phyloP scores from a whole-genome alignment of 1,284 basidiomycete genomes.

The Moniliophthora roreri region DNA sequence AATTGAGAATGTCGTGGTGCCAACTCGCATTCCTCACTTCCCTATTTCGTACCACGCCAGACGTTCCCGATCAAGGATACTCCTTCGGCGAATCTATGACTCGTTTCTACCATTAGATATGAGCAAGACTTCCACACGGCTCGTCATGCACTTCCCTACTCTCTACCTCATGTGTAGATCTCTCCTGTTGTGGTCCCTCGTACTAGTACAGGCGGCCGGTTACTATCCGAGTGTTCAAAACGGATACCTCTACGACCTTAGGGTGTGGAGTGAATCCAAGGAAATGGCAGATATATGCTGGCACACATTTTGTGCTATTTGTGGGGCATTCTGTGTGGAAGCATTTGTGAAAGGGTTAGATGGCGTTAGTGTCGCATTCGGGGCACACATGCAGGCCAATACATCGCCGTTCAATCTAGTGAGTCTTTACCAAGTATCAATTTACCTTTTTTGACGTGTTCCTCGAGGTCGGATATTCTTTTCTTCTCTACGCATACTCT shows the following conservation, averaged over 20 bases:
- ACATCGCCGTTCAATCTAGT: slow-evolving; percentile 69
- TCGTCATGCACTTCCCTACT: slow-evolving; percentile 60
- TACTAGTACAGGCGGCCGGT: slow-evolving; percentile 56
- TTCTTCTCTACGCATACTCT: slow-evolving; percentile 70
- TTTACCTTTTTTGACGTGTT: slow-evolving; percentile 1
- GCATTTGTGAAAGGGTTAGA: slow-evolving; percentile 67
- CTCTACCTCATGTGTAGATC: slow-evolving; percentile 57
- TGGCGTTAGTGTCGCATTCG: slow-evolving; percentile 44
- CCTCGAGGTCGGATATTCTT: slow-evolving; percentile 68
- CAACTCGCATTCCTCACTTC: slow-evolving; percentile 42
- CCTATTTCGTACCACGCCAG: slow-evolving; percentile 13
- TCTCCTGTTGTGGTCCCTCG: slow-evolving; percentile 53
- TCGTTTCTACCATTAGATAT: slow-evolving; percentile 62
- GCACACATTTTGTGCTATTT: slow-evolving; percentile 68
- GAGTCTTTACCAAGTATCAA: slow-evolving; percentile 21
- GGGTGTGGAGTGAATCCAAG: slow-evolving; percentile 44
- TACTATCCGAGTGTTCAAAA: slow-evolving; percentile 33
- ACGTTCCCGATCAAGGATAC: slow-evolving; percentile 25
- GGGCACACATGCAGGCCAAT: slow-evolving; percentile 37
- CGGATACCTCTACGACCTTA: slow-evolving; percentile 34
- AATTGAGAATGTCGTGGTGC: slow-evolving; percentile 74
- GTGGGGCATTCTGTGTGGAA: slow-evolving; percentile 61
- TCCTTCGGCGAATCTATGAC: slow-evolving; percentile 30
- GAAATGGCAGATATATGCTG: slow-evolving; percentile 69
- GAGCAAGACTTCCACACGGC: slow-evolving; percentile 54